Percentiles rank a stretch among this genome's conserved stretches.
These are phyloP conservation scores for Phylloporus sp. DNA, from an alignment of 768 basidiomycete genomes.

Conservation along the genomic window DNA sequence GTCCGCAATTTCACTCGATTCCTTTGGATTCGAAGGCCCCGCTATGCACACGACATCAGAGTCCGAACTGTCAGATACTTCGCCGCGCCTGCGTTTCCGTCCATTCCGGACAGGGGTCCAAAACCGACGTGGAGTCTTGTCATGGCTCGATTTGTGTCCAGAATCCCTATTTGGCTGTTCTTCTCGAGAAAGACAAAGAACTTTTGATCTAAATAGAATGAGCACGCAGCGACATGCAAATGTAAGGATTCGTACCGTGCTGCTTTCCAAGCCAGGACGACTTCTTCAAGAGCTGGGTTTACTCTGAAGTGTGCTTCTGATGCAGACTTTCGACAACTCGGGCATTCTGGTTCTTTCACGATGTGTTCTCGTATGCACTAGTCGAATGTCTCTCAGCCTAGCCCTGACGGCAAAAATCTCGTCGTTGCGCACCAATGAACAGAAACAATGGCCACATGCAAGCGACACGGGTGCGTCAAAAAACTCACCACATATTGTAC, in stretches of 20 bases:
- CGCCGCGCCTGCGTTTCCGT: constrained; percentile 35
- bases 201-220: constrained; percentile 32
- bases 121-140: constrained; percentile 17
- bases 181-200: constrained; percentile 39
- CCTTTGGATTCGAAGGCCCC: constrained; percentile 26
- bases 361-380: constrained; percentile 70
- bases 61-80: constrained; percentile 20
- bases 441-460: constrained; percentile 77
- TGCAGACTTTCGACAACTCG: constrained; percentile 56
- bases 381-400: constrained; percentile 4
- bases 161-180: constrained; percentile 21
- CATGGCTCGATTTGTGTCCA: background rate
- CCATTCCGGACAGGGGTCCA: constrained; percentile 16
- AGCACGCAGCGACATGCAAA: background rate
- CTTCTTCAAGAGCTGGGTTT: constrained; percentile 67
- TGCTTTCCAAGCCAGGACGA: constrained; percentile 62
- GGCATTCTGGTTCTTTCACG: constrained; percentile 60
- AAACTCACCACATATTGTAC: constrained; percentile 71
- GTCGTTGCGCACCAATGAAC: constrained; percentile 53
- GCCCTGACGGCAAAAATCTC: background rate
- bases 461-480: constrained; percentile 71
- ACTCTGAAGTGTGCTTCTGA: constrained; percentile 61
- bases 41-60: constrained; percentile 27
- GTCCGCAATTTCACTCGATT: constrained; percentile 20
- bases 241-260: constrained; percentile 47